Base-by-base conservation (phyloP, 352 stramenopile genomes). In the Peronospora destructor region DNA sequence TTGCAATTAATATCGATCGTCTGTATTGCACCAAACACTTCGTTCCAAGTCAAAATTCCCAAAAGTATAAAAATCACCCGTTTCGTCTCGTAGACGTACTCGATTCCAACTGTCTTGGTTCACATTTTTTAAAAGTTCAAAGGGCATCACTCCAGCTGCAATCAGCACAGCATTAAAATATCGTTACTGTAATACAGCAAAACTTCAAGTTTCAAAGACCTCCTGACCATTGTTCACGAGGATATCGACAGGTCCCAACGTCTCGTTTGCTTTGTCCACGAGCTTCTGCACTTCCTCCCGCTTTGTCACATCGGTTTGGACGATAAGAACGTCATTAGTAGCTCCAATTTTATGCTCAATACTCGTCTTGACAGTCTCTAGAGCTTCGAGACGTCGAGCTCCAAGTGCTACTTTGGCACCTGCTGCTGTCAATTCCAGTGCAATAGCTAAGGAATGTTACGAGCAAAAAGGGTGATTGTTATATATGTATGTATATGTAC, bases 1-100 rank as follows among this genome's bases (percentile, higher is more conserved):
- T 95, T 96, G 72, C 86, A 96, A 66, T 97, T 97, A 35, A 97
- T 87, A 62, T 97, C 89, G 37, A 97, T 86, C 10, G 81, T 94
- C 58, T 71, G 14, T 11, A 50, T n/a, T 53, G 8, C 16, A 45
- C 10, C 7, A 48, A 41, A 14, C 13, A 28, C 8, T 12, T 21
- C 26, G 36, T 36, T 23, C 12, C 6, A 23, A 13, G 13, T 53
- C 23, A 62, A 16, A 51, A 34, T 10, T 16, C 29, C 4, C 21
- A 33, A 55, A 11, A 14, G 6, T 9, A 38, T 21, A 9, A 13
- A 8, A 16, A 17, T 21, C 16, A 14, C 12, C 13, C 26, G 0
- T 39, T 6, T 30, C 16, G 10, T 8, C 10, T 26, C 2, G 40
- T 9, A 19, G 35, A 29, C 52, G 41, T 25, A 71, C 62, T 37